Conservation (phyloP, 225 moss, liverwort and hornwort species). For the Pleurozium schreberi region DNA sequence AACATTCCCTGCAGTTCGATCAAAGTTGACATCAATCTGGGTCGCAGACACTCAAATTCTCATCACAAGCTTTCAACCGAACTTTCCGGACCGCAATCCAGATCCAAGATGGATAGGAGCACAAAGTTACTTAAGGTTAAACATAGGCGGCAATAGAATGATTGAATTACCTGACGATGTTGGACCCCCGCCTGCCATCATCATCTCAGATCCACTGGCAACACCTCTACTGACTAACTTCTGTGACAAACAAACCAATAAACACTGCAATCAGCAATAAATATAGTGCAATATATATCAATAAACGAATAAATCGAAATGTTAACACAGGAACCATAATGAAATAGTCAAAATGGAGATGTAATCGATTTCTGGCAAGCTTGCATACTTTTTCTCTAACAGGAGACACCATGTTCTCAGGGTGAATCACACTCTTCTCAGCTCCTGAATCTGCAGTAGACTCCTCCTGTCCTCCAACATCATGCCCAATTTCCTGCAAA, state of each 20-base stretch:
- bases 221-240: not conserved
- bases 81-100: not conserved
- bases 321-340: not conserved
- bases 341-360: not conserved
- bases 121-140: not conserved
- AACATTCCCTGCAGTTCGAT: conserved; percentile 12
- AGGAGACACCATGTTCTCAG: conserved; percentile 8
- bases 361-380: not conserved
- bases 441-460: conserved; percentile 16
- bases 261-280: not conserved
- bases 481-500: conserved; percentile 22
- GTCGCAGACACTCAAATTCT: not conserved
- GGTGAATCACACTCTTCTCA: conserved; percentile 11
- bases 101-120: not conserved
- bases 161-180: not conserved
- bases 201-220: not conserved
- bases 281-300: not conserved
- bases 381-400: conserved; percentile 17
- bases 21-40: not conserved
- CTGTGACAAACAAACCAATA: not conserved
- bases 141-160: not conserved
- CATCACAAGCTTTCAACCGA: not conserved
- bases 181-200: not conserved
- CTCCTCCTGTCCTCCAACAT: conserved; percentile 17
- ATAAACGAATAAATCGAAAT: not conserved